These are phyloP conservation scores for Beta macrorhiza DNA, from an alignment of 179 eudicot species.

Conservation along the genomic window DNA sequence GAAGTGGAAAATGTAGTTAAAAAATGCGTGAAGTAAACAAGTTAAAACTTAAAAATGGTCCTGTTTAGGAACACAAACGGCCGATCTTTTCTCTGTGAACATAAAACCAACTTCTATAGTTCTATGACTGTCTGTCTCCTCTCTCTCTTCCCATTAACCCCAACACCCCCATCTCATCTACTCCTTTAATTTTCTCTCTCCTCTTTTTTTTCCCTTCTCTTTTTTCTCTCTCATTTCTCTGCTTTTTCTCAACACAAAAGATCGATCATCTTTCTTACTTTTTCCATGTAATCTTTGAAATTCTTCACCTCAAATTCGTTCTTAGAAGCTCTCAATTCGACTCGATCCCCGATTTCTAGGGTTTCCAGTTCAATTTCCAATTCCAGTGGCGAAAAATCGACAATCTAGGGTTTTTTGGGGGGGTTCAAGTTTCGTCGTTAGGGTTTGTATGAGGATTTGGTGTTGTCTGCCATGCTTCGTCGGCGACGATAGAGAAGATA, in stretches of 20 bases:
- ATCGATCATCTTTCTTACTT: conserved; percentile 2
- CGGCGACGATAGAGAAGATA: conserved; percentile 28
- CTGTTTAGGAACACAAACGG: not conserved
- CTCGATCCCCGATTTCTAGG: conserved; percentile 31
- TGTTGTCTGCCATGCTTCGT: conserved; percentile 60
- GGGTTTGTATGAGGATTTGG: conserved; percentile 72
- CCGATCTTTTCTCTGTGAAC: conserved; percentile 3
- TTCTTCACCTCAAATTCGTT: not conserved
- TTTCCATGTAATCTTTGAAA: not conserved
- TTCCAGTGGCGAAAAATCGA: not conserved
- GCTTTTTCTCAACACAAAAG: not conserved
- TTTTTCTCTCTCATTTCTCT: not conserved
- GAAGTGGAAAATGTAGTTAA: not conserved
- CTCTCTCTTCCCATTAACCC: not conserved
- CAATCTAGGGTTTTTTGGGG: conserved; percentile 41
- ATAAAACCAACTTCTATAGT: not conserved
- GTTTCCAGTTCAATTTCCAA: conserved; percentile 10
- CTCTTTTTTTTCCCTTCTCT: not conserved
- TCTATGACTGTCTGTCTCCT: not conserved
- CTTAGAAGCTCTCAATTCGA: not conserved
- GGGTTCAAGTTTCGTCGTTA: conserved; percentile 8
- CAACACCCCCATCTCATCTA: conserved; percentile 1
- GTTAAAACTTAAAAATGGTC: not conserved
- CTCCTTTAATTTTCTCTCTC: not conserved
- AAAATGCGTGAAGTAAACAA: too few species aligned